Evolutionary conservation across 2,329 filamentous ascomycete genomes (phyloP), one percentile per base, ranked within the genome.

Genomic region (Sporothrix globosa): DNA sequence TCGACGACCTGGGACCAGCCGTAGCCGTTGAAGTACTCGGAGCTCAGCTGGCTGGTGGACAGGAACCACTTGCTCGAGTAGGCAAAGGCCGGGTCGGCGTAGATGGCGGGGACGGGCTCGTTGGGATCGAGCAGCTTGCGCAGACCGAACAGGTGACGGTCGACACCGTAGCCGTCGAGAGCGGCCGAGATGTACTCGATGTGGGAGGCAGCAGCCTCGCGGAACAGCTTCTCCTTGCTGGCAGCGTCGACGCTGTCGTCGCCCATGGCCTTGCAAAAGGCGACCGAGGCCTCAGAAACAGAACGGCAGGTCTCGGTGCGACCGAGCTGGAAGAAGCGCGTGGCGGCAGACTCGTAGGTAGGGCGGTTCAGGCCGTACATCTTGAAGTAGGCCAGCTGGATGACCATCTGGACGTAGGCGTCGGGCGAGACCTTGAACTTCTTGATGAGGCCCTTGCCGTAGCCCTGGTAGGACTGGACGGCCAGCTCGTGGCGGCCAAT

Each of bases 351-450:
- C 83, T 99, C 96, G 84, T 99, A 99, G 0, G 96, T 99, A 1
- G 96, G 96, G 4, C 96, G 88, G 86, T 94, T 97, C 86, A 94
- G 93, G 85, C 96, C 96, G 82, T 96, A 97, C 92, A 99, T 97
- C 84, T 98, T 98, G 87, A 90, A 91, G 86, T 99, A 99, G 52
- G 96, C 96, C 68, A 98, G 89, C 82, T 99, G 96, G 80, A 99
- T 99, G 80, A 97, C 84, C 93, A 99, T 96, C 83, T 99, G 96
- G 54, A 98, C 93, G 81, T 96, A 99, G 44, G 95, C 96, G 77
- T 99, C 96, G 41, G 96, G 96, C 34, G 92, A 96, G 88, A 92
- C 97, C 84, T 93, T 96, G 89, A 99, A 98, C 82, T 97, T 96
- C 89, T 99, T 99, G 86, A 99, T 98, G 73, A 99, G 85, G 34